These are phyloP conservation scores for Dryadomyces quercivorus DNA, from an alignment of 2,329 filamentous ascomycete genomes.

Conservation along the genomic window DNA sequence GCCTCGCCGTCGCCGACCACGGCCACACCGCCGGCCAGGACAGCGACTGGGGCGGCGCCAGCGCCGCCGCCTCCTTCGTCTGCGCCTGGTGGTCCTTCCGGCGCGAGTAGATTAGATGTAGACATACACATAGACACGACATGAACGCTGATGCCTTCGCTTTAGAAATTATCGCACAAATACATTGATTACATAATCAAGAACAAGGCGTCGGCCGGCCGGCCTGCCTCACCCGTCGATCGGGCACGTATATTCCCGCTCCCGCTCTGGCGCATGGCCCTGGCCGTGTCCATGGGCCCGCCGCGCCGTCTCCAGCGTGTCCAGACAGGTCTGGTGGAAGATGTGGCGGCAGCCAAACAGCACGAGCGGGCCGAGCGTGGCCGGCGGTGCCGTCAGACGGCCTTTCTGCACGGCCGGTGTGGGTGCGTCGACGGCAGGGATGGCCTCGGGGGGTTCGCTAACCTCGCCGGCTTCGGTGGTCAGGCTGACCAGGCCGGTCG, in stretches of 20 bases:
- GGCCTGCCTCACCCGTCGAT: constrained; percentile 33
- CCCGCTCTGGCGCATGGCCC: constrained; percentile 13
- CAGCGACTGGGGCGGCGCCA: constrained; percentile 50
- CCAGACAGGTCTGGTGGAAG: constrained; percentile 57
- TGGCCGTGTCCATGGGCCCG: constrained; percentile 26
- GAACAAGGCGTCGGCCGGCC: too few species aligned
- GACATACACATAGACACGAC: neutral
- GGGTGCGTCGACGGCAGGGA: constrained; percentile 6
- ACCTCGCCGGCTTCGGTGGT: too few species aligned
- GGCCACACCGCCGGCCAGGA: constrained; percentile 55
- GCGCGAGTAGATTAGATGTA: neutral
- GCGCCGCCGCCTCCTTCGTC: constrained; percentile 4
- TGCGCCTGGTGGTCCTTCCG: constrained; percentile 12
- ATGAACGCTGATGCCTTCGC: neutral
- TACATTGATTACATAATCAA: too few species aligned
- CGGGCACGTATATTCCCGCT: constrained; percentile 42
- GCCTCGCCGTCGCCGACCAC: constrained; percentile 50
- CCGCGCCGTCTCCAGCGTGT: constrained; percentile 38
- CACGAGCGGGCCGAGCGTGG: constrained; percentile 49
- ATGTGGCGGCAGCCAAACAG: constrained; percentile 60
- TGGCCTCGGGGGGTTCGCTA: too few species aligned
- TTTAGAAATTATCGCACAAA: neutral
- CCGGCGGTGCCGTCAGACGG: constrained; percentile 8
- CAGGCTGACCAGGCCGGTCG: too few species aligned
- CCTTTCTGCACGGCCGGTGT: neutral